A percentile compares a stretch with the other conserved stretches of the same genome.
These are phyloP conservation scores for Torulaspora gathmanii DNA, from an alignment of 805 yeast species.

Conservation along the genomic window DNA sequence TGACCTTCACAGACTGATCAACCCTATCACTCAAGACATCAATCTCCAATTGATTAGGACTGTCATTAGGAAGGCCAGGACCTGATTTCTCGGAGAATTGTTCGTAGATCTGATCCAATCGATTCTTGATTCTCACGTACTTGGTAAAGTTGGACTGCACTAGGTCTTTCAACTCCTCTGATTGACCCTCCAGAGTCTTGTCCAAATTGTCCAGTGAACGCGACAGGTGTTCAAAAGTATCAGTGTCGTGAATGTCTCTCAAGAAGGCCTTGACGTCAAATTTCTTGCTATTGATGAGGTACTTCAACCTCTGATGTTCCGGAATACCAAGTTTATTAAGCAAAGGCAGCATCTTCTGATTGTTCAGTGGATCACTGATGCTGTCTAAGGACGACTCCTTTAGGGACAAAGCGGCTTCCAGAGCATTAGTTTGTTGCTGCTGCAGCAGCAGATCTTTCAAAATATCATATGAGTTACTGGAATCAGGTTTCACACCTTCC, in stretches of 20 bases:
- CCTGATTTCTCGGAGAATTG: constrained; percentile 45
- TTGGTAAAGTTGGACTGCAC: constrained; percentile 58
- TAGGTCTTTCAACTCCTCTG: constrained; percentile 45
- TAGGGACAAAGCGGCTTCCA: constrained; percentile 20
- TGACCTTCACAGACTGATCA: constrained; percentile 47
- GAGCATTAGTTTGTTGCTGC: constrained; percentile 28
- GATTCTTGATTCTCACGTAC: constrained; percentile 61
- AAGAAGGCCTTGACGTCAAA: constrained; percentile 56
- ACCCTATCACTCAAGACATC: constrained; percentile 39
- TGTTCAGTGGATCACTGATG: constrained; percentile 55
- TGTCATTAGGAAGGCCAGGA: constrained; percentile 15
- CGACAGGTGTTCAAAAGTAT: constrained; percentile 48
- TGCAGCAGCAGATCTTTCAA: constrained; percentile 31
- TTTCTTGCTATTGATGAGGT: constrained; percentile 51
- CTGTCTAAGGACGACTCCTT: constrained; percentile 25
- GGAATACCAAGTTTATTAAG: constrained; percentile 40
- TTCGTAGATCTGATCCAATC: constrained; percentile 54
- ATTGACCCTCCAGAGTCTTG: constrained; percentile 44
- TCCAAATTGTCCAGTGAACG: constrained; percentile 48
- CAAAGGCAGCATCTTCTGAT: constrained; percentile 38
- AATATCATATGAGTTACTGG: constrained; percentile 34
- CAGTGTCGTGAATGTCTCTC: constrained; percentile 51
- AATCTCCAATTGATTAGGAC: constrained; percentile 34
- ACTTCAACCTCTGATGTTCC: constrained; percentile 40
- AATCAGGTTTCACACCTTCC: constrained; percentile 23